These are phyloP conservation scores for Boletus pseudo-olivaceus DNA, from an alignment of 768 basidiomycete genomes.

Conservation along the genomic window DNA sequence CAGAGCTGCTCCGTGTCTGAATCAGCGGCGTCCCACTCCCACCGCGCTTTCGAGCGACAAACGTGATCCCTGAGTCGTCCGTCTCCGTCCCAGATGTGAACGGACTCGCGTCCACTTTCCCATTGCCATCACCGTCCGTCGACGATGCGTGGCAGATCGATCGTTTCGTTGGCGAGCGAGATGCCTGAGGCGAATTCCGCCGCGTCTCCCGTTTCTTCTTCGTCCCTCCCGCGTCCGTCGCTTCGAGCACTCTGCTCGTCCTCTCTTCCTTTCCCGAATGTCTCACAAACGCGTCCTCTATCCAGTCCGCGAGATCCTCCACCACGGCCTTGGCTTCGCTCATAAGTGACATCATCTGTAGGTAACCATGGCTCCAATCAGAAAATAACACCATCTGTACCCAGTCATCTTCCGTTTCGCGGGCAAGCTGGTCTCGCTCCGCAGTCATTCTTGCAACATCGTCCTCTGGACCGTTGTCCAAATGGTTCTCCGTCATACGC, in stretches of 20 bases:
- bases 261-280: constrained; percentile 30
- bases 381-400: constrained; percentile 90
- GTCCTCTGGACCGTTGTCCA: constrained; percentile 25
- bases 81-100: constrained; percentile 58
- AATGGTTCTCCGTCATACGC: constrained; percentile 52
- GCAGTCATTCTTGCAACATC: constrained; percentile 43
- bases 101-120: constrained; percentile 23
- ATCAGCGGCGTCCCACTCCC: constrained; percentile 26
- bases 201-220: constrained; percentile 28
- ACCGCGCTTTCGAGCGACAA: constrained; percentile 56
- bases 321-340: constrained; percentile 75
- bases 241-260: constrained; percentile 16
- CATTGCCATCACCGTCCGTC: not conserved
- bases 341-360: constrained; percentile 92
- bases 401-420: constrained; percentile 90
- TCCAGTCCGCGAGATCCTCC: constrained; percentile 87
- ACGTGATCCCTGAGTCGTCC: constrained; percentile 67
- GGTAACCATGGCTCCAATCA: constrained; percentile 96
- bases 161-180: constrained; percentile 24
- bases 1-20: constrained; percentile 19
- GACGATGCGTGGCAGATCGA: not conserved
- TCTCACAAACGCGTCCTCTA: constrained; percentile 66
- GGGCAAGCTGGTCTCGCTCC: constrained; percentile 57
- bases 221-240: constrained; percentile 6
- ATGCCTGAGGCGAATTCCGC: constrained; percentile 20